Conservation (phyloP, 176 grass and related monocot genomes). For the Triticum timopheevii region DNA sequence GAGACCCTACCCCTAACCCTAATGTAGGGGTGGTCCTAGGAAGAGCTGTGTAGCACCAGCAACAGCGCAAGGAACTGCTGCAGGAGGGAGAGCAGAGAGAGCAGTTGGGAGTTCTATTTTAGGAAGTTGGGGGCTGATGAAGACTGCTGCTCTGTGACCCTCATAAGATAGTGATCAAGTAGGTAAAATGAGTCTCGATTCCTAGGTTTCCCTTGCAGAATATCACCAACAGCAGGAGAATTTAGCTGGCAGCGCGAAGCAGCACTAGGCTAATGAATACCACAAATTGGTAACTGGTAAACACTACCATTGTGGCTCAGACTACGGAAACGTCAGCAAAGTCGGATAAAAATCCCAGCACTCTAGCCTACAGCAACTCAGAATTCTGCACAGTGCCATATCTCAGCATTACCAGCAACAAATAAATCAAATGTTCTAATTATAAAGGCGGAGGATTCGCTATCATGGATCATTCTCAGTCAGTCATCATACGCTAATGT, state of each 20-base stretch:
- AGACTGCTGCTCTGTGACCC: not conserved
- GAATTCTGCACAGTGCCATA: constrained; percentile 45
- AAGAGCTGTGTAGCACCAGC: not conserved
- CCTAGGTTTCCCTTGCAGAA: not conserved
- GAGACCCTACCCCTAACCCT: not conserved
- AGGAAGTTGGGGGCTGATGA: no score
- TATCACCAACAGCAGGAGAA: not conserved
- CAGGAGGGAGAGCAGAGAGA: not conserved
- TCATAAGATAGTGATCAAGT: not conserved
- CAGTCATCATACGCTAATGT: constrained; percentile 60
- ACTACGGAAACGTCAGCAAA: not conserved
- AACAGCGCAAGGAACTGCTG: not conserved
- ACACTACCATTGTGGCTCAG: no score
- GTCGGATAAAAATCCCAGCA: constrained; percentile 22
- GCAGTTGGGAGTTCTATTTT: not conserved
- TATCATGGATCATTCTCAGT: constrained; percentile 42
- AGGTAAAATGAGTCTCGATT: not conserved
- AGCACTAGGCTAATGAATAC: no score
- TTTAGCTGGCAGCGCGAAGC: not conserved
- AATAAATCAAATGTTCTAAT: constrained; percentile 67
- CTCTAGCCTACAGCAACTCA: constrained; percentile 25
- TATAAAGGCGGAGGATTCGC: constrained; percentile 52
- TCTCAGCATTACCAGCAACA: constrained; percentile 42
- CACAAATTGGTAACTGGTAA: not conserved
- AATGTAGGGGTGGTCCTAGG: not conserved